These are phyloP conservation scores for Morella rubra DNA, from an alignment of 306 rosid genomes.

Conservation along the genomic window DNA sequence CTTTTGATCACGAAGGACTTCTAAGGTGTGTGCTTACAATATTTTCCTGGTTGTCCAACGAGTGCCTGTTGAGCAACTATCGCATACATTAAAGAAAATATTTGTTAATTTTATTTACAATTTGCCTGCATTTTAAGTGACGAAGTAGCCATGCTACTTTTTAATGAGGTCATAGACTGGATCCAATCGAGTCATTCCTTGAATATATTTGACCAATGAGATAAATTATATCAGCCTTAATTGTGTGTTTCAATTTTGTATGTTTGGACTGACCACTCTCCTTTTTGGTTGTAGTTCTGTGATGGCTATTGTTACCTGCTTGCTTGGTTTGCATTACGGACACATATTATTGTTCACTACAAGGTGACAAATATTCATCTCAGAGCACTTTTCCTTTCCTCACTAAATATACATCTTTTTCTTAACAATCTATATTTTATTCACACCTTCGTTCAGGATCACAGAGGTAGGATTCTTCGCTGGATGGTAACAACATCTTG, in stretches of 20 bases:
- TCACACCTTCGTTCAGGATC: constrained; percentile 54
- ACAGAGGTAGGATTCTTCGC: constrained; percentile 63
- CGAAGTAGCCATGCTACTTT: background rate
- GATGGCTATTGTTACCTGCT: constrained; percentile 94
- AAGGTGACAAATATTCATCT: constrained; percentile 44
- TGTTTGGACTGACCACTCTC: background rate
- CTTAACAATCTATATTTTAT: constrained; percentile 3
- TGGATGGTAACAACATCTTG: constrained; percentile 75
- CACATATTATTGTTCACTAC: constrained; percentile 84
- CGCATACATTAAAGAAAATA: background rate
- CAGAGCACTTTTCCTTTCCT: background rate
- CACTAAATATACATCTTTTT: background rate
- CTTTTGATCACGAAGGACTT: constrained; percentile 98
- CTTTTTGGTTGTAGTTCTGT: constrained; percentile 53
- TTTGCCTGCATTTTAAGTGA: background rate
- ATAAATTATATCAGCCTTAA: background rate
- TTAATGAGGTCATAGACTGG: background rate
- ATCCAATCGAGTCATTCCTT: background rate
- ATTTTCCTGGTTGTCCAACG: background rate
- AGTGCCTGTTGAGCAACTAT: constrained; percentile 7
- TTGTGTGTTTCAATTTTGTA: constrained; percentile 19
- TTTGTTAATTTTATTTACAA: background rate
- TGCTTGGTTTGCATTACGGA: constrained; percentile 88
- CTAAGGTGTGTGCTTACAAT: constrained; percentile 55
- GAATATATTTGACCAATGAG: background rate